Conservation (phyloP, 768 basidiomycete genomes). For the Agaricus subrufescens region DNA sequence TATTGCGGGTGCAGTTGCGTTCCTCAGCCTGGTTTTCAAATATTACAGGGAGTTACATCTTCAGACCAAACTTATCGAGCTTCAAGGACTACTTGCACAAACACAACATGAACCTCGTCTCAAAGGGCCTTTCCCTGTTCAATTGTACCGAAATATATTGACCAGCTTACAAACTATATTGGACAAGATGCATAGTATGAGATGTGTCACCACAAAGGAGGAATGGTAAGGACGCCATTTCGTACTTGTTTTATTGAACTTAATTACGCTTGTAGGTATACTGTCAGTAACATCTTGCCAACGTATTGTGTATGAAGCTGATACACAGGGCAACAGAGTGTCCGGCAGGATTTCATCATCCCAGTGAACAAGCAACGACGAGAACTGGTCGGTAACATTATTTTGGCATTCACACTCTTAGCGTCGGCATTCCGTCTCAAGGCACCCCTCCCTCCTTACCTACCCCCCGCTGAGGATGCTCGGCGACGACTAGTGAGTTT, state of each 20-base stretch:
- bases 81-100: constrained; percentile 82
- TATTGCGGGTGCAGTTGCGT: not conserved
- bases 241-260: constrained; percentile 3
- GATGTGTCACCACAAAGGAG: constrained; percentile 93
- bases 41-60: constrained; percentile 84
- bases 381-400: constrained; percentile 94
- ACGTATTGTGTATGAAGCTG: not conserved
- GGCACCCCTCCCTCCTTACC: constrained; percentile 91
- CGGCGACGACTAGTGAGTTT: constrained; percentile 66
- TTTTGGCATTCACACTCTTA: constrained; percentile 81
- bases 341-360: constrained; percentile 81
- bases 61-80: constrained; percentile 83
- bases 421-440: constrained; percentile 80
- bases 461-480: constrained; percentile 88
- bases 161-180: constrained; percentile 81
- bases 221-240: constrained; percentile 63
- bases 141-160: constrained; percentile 78
- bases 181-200: constrained; percentile 91
- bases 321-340: constrained; percentile 42
- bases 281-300: constrained; percentile 39
- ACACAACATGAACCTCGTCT: constrained; percentile 91
- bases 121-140: constrained; percentile 92
- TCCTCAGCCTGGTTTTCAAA: not conserved
- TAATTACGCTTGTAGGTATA: constrained; percentile 48
- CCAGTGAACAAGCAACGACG: constrained; percentile 87